Evolutionary conservation across 1,139 yeast species (phyloP), one percentile per base, ranked within the genome.

Genomic region (Scheffersomyces segobiensis): DNA sequence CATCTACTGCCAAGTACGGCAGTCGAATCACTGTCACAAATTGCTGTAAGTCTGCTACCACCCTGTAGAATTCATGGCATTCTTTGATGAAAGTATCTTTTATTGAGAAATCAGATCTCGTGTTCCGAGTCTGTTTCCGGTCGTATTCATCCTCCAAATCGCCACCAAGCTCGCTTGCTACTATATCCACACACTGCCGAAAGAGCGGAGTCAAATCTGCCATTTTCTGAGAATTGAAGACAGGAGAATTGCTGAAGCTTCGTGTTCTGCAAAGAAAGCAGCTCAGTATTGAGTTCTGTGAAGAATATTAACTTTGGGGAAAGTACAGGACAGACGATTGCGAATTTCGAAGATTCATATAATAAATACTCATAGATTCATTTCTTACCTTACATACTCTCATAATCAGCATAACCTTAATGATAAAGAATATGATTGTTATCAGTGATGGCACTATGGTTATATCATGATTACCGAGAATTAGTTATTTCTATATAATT

Each of bases 31-130:
- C 76, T 6, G 61, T 62, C 1, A 85, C 64, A 53, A 85, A 80
- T 24, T 63, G 68, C 54, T 76, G 72, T 50, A 87, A 68, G 50
- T 77, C 78, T 10, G 66, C 67, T 18, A 85, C 66, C 55, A 80
- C 78, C 8, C 65, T 60, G 63, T 82, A 77, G 53, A 86, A 73
- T 55, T 83, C 85, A 5, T 65, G 60, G 51, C 85, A 74, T 65
- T 87, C 91, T 56, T 79, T 76, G 50, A 77, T 68, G 66, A 87
- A 87, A 0, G 88, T 75, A 61, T 87, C 91, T 18, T 74, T 66
- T 18, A 84, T 64, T 1, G 60, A 53, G 55, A 67, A 71, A 51
- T 63, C 63, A 26, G 53, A 26, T 8, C 47, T 52, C 19, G 52
- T 50, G 17, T 32, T 49, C 32, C 57, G 54, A 8, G 56, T 57